These are phyloP conservation scores for Paraphaeosphaeria sporulosa DNA, from an alignment of 2,329 filamentous ascomycete genomes.

Conservation along the genomic window DNA sequence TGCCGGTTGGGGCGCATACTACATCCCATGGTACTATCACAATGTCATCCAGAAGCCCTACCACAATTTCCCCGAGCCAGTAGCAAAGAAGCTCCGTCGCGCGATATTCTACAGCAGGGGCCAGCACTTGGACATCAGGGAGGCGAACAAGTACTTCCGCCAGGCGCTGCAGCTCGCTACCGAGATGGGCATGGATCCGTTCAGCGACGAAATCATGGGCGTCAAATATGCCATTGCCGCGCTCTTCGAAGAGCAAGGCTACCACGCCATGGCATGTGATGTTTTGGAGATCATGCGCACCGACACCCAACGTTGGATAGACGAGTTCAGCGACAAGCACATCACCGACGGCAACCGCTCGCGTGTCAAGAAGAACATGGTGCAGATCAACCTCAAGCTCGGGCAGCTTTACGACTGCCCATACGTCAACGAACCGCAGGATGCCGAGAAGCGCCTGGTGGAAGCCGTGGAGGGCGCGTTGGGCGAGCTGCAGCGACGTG, in stretches of 20 bases:
- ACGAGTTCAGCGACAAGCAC: conserved; percentile 52
- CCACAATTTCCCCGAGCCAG: conserved; percentile 70
- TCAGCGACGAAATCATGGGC: conserved; percentile 89
- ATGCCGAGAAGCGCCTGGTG: conserved; percentile 76
- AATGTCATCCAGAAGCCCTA: conserved; percentile 58
- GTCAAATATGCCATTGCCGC: conserved; percentile 82
- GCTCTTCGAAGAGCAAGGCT: conserved; percentile 79
- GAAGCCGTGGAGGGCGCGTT: conserved; percentile 84
- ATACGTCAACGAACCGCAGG: conserved; percentile 75
- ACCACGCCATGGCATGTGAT: conserved; percentile 74
- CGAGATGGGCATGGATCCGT: conserved; percentile 81
- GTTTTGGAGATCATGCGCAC: conserved; percentile 78
- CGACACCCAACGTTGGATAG: conserved; percentile 67
- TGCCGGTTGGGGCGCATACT: conserved; percentile 49
- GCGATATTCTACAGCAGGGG: conserved; percentile 81
- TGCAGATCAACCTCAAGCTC: conserved; percentile 82
- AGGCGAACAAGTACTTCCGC: conserved; percentile 84
- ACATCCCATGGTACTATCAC: conserved; percentile 57
- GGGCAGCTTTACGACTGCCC: conserved; percentile 82
- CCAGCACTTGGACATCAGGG: conserved; percentile 73
- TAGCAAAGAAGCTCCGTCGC: conserved; percentile 79
- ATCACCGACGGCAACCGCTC: conserved; percentile 60
- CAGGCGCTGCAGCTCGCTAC: conserved; percentile 77
- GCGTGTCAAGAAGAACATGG: conserved; percentile 74
- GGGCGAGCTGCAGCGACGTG: conserved; percentile 74